Conservation (phyloP, 441 rosid genomes). For the Mallotus repandus region DNA sequence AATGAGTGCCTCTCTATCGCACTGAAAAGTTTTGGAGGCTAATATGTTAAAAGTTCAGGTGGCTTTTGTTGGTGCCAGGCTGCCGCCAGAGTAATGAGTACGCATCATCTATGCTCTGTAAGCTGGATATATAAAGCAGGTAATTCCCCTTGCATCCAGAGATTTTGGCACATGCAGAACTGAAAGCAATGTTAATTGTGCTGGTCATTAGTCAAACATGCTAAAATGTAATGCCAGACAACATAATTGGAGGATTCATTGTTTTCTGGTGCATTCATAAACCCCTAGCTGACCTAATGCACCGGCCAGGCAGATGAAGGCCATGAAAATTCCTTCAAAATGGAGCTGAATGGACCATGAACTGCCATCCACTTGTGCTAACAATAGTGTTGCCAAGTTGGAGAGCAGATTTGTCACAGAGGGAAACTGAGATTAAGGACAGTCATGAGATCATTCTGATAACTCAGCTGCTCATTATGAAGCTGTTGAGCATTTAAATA, state of each 20-base stretch:
- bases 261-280: neutral
- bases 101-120: neutral
- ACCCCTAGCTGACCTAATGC: neutral
- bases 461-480: too few relatives aligned
- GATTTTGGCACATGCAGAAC: neutral
- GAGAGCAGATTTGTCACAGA: neutral
- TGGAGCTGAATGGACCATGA: neutral
- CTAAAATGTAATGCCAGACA: neutral
- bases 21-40: neutral
- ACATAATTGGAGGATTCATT: neutral
- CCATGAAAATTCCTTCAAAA: neutral
- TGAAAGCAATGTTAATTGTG: neutral
- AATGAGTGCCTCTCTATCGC: neutral
- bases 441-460: conserved; percentile 1
- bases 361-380: neutral
- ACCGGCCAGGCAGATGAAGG: neutral
- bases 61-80: neutral
- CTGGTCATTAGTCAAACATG: neutral
- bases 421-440: neutral
- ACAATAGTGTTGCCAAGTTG: neutral
- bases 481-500: too few relatives aligned
- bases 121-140: neutral
- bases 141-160: neutral
- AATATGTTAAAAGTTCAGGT: neutral
- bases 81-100: neutral